phyloP scores from a whole-genome alignment of 1,284 basidiomycete species.

The Microbotryum lychnidis-dioicae region DNA sequence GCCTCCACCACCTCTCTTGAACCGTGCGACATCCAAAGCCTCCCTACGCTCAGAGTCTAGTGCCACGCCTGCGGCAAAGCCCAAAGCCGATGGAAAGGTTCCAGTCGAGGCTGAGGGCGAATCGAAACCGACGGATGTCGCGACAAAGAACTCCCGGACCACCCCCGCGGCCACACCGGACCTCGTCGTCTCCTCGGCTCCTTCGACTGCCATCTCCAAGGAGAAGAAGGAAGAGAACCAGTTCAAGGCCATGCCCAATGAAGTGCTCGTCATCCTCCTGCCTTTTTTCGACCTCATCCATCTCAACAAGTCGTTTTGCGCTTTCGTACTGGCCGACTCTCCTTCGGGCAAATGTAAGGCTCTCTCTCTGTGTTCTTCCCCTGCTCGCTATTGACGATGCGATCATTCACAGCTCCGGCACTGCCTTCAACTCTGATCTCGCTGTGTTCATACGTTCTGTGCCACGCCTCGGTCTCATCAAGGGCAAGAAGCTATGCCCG shows the following conservation, averaged over 20 bases:
- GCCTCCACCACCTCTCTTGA: conserved; percentile 7
- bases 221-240: conserved; percentile 1
- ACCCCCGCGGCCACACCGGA: not conserved
- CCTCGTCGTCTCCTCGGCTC: too few relatives aligned
- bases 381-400: not conserved
- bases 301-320: conserved; percentile 34
- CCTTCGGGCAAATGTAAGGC: not conserved
- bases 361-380: not conserved
- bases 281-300: conserved; percentile 36
- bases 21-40: not conserved
- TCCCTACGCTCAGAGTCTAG: too few relatives aligned
- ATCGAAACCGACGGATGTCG: not conserved
- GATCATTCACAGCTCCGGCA: conserved; percentile 8
- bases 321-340: conserved; percentile 19
- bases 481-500: conserved; percentile 31
- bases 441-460: conserved; percentile 34
- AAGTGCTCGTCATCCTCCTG: conserved; percentile 29
- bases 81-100: not conserved
- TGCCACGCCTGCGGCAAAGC: too few relatives aligned
- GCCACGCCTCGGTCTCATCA: conserved; percentile 31
- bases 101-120: not conserved
- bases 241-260: conserved; percentile 26
- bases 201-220: not conserved
- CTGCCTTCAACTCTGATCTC: conserved; percentile 32
- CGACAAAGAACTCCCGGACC: not conserved